Evolutionary conservation across 352 stramenopile genomes (phyloP), one percentile per base, ranked within the genome.

Genomic region (Globisporangium mamillatum): DNA sequence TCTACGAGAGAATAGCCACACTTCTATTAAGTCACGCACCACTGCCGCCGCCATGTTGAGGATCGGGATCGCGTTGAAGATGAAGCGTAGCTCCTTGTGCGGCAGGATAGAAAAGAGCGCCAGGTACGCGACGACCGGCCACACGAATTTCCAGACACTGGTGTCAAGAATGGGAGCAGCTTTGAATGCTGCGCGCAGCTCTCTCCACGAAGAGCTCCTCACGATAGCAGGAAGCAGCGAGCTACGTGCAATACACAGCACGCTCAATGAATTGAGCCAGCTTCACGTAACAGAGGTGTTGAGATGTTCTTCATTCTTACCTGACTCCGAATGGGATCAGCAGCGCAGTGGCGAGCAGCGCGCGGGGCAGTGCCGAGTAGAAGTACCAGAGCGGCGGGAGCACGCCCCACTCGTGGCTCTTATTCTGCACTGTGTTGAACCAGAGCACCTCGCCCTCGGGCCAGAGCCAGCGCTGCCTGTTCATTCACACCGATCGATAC

Each of bases 31-130:
- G 20, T 2, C 36, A 65, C 75, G 69, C 65, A 97, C 94, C 60
- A 98, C 80, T 24, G 94, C 97, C 6, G 96, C 93, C 7, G 82
- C 85, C 67, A 98, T 83, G 78, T 98, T 99, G 60, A 99, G 78
- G 3, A 99, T 91, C n/a, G 97, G 97, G 18, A 99, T 82, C 10
- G 92, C 93, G 54, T 97, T 98, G 75, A 99, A 98, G 48, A 99
- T 92, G 73, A 99, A 99, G 60, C 97, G 85, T 14, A 99, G 87
- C 76, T 99, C 98, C 74, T 99, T 99, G 84, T 99, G 98, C 14
- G 96, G 97, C 20, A 99, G 79, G 32, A 97, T 72, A 0, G 97
- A 99, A 73, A 99, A 99, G 6, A 99, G 79, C 18, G 71, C 73
- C 8, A 99, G 70, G 76, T 99, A 99, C 36, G 86, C 71, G 32